Conservation (phyloP, 345 rosid genomes). For the Pistacia integerrima region DNA sequence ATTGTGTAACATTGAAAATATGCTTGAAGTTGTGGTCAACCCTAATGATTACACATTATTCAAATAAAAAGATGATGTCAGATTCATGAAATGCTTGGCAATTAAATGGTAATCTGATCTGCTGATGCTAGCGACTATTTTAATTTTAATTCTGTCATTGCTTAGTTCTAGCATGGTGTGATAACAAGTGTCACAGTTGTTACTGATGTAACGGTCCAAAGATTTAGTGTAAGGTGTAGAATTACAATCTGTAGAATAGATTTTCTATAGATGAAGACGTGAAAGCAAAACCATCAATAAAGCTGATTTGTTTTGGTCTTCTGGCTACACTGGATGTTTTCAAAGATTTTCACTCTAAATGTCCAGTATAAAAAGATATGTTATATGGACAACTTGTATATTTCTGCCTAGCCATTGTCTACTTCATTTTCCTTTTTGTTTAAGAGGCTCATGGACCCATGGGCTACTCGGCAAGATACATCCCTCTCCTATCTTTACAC, state of each 20-base stretch:
- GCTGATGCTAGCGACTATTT: too few species aligned
- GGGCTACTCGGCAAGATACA: not conserved
- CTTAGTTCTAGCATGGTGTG: too few species aligned
- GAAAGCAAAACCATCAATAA: not conserved
- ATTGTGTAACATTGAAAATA: too few species aligned
- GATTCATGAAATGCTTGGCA: not conserved
- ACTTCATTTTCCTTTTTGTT: not conserved
- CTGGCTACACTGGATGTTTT: not conserved
- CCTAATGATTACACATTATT: too few species aligned
- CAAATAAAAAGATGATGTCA: not conserved
- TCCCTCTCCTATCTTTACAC: too few species aligned
- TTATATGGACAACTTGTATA: not conserved
- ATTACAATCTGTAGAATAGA: too few species aligned
- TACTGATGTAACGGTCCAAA: too few species aligned
- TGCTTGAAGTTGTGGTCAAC: too few species aligned
- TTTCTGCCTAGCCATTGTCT: not conserved
- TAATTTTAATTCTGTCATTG: too few species aligned
- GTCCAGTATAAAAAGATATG: not conserved
- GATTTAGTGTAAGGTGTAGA: too few species aligned
- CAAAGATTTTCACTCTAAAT: not conserved
- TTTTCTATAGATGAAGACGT: not conserved
- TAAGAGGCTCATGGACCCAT: not conserved
- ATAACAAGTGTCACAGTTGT: too few species aligned
- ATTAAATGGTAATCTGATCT: too few species aligned
- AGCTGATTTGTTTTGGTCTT: conserved; percentile 6